Evolutionary conservation across 371 early-diverging fungal genomes (phyloP), one percentile per base, ranked within the genome.

Genomic region (Rhizopus stolonifer): DNA sequence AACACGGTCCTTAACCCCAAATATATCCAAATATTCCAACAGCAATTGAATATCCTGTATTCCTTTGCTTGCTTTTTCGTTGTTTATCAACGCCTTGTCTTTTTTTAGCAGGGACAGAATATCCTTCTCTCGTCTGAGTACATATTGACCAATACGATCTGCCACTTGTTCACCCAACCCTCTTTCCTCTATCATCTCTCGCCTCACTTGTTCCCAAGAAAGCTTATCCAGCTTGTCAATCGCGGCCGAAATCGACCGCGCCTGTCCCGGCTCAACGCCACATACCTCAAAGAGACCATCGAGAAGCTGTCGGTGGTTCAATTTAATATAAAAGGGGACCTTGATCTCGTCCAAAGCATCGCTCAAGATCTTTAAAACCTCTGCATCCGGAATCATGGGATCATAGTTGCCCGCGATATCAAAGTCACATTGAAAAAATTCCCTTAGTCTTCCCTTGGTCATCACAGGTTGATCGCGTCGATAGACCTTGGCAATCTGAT

Each of bases 401-500:
- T 96, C 94, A 64, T 93, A 95, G 3, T 75, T 72, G 10, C 99
- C 99, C 9, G 99, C 99, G 77, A 99, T 92, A 70, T 99, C 99
- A 60, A 96, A 99, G 83, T 99, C 89, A 62, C 99, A 98, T 76
- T 99, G 99, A 76, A 84, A 91, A 62, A 99, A 99, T 73, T 99
- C 99, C 57, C 99, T 80, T 86, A 98, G 88, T 31, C 99, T 86
- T 1, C 99, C 99, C 68, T 95, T 95, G 57, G 91, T 93, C 88
- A 99, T 90, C n/a, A 96, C 91, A 24, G 99, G 99, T 67, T 99
- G 96, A 75, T 99, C 99, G 36, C 99, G 85, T 48, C 99, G 85
- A 78, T 97, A 99, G 22, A 99, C 99, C 74, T 98, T 99, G 64
- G 97, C 99, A 49, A 99, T 95, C 52, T 99, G 99, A 77, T 98